These are phyloP conservation scores for Podaxis sp. DNA, from an alignment of 768 basidiomycete genomes.

Conservation along the genomic window DNA sequence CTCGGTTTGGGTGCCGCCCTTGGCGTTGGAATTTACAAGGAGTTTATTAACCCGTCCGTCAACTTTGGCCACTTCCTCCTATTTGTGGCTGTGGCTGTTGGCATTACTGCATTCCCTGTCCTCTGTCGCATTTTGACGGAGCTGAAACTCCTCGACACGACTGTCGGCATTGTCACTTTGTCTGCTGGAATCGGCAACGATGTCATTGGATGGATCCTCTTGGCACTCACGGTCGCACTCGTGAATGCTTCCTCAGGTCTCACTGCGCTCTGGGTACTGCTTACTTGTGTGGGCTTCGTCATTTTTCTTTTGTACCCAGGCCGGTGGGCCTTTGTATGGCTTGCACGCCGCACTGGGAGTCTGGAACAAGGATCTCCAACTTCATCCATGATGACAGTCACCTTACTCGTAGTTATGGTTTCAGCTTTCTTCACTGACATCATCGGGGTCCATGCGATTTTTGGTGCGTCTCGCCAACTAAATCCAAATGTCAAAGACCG, in stretches of 20 bases:
- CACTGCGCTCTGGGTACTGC: constrained; percentile 77
- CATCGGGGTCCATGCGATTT: constrained; percentile 76
- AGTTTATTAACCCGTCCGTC: constrained; percentile 57
- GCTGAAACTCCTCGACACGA: constrained; percentile 77
- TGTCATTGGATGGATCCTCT: constrained; percentile 78
- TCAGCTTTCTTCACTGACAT: constrained; percentile 86
- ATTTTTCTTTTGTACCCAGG: constrained; percentile 68
- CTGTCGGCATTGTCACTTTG: constrained; percentile 80
- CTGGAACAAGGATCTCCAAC: constrained; percentile 74
- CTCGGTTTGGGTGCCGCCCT: constrained; percentile 78
- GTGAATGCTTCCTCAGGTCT: constrained; percentile 76
- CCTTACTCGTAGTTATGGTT: constrained; percentile 68
- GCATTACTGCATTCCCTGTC: constrained; percentile 82
- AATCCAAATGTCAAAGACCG: constrained; percentile 21
- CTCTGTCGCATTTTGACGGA: constrained; percentile 85
- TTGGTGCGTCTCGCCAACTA: constrained; percentile 35
- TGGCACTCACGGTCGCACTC: constrained; percentile 82
- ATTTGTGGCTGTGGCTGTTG: constrained; percentile 81
- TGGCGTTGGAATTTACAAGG: constrained; percentile 71
- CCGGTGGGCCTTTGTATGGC: constrained; percentile 63
- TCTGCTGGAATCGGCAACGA: constrained; percentile 83
- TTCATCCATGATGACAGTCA: constrained; percentile 75
- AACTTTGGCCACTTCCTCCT: constrained; percentile 82
- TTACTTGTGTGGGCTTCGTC: constrained; percentile 65
- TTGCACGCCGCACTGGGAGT: constrained; percentile 66